phyloP scores from a whole-genome alignment of 2,329 filamentous ascomycete species.

The Sporothrix pallida region DNA sequence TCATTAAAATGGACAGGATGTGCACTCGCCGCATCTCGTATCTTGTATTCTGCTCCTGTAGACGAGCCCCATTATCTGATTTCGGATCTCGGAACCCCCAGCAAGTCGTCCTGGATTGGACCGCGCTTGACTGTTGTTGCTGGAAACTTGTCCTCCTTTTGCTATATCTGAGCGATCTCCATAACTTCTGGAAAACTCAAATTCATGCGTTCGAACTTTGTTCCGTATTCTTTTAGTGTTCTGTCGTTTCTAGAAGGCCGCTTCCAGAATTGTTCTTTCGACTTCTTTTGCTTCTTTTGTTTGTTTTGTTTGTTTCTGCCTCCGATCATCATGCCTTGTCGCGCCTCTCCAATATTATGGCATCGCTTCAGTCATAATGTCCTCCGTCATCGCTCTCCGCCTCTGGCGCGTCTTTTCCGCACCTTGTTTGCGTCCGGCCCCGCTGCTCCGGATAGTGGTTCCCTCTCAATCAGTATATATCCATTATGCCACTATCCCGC shows the following conservation, averaged over 20 bases:
- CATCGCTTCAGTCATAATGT: not conserved
- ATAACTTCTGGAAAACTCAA: too few species aligned
- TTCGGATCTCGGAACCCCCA: not conserved
- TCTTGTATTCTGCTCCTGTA: not conserved
- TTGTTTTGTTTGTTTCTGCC: not conserved
- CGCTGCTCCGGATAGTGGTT: constrained; percentile 8
- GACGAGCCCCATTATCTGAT: not conserved
- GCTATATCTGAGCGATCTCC: too few species aligned
- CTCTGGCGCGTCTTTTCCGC: not conserved
- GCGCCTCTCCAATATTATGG: not conserved
- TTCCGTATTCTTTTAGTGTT: not conserved
- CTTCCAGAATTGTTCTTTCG: not conserved
- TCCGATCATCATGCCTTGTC: not conserved
- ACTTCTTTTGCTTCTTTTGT: not conserved
- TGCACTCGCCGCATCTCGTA: not conserved
- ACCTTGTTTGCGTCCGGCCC: not conserved
- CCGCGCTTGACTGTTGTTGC: too few species aligned
- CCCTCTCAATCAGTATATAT: not conserved
- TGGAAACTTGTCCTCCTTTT: too few species aligned
- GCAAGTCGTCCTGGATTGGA: not conserved
- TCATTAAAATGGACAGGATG: too few species aligned
- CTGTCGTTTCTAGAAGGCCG: not conserved
- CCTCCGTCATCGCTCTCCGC: not conserved
- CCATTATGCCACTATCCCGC: constrained; percentile 4
- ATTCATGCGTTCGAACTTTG: not conserved